phyloP scores from a whole-genome alignment of 2,329 filamentous ascomycete species.

The Calonectria pauciramosa region DNA sequence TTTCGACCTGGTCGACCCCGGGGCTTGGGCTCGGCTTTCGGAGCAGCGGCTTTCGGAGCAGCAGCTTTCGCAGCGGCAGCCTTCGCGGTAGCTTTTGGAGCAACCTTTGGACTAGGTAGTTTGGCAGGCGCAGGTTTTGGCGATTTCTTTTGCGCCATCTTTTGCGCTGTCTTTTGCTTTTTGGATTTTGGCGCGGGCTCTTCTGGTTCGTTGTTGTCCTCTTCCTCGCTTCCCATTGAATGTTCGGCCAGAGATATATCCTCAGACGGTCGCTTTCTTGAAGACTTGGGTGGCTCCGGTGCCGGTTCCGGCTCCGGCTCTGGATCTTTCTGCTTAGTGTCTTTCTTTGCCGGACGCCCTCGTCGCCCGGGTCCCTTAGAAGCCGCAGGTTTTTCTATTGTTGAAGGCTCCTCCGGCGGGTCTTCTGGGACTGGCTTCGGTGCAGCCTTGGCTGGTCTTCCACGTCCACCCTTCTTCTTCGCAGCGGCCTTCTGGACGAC shows the following conservation, averaged over 20 bases:
- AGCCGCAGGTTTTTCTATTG: constrained; percentile 20
- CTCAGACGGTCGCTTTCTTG: constrained; percentile 35
- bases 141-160: constrained; percentile 38
- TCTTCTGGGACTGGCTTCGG: constrained; percentile 30
- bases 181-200: constrained; percentile 43
- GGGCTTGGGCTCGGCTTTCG: constrained; percentile 41
- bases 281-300: constrained; percentile 19
- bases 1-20: constrained; percentile 44
- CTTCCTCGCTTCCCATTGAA: constrained; percentile 24
- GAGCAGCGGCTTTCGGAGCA: constrained; percentile 30
- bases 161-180: constrained; percentile 41
- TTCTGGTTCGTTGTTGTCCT: constrained; percentile 41
- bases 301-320: constrained; percentile 13
- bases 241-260: constrained; percentile 12
- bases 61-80: constrained; percentile 5
- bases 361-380: constrained; percentile 20
- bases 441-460: constrained; percentile 38
- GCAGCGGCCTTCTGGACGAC: constrained; percentile 23
- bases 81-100: constrained; percentile 25
- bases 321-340: constrained; percentile 29
- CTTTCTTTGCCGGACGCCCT: constrained; percentile 34
- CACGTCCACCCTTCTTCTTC: constrained; percentile 33
- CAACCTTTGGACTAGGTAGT: constrained; percentile 34
- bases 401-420: constrained; percentile 24
- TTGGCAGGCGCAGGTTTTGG: constrained; percentile 41